These are phyloP conservation scores for Kluyveromyces aestuarii DNA, from an alignment of 805 yeast genomes.

Conservation along the genomic window DNA sequence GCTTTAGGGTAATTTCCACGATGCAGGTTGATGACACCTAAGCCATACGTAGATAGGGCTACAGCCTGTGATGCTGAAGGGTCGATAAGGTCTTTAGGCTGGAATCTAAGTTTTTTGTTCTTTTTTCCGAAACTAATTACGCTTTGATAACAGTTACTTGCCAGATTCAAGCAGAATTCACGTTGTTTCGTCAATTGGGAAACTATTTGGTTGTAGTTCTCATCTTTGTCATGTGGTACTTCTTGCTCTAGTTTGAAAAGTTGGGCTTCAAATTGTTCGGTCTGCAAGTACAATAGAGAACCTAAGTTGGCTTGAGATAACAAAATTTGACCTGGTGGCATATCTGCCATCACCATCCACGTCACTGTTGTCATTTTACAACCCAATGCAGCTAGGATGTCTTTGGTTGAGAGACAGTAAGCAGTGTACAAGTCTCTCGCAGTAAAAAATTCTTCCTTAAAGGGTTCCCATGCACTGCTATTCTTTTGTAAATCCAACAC, in stretches of 20 bases:
- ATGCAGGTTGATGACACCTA: slow-evolving; percentile 73
- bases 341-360: slow-evolving; percentile 67
- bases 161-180: slow-evolving; percentile 26
- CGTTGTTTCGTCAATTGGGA: slow-evolving; percentile 19
- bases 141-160: slow-evolving; percentile 34
- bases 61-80: slow-evolving; percentile 50
- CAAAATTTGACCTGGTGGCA: slow-evolving; percentile 53
- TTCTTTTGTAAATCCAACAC: slow-evolving; percentile 28
- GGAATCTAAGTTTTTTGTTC: slow-evolving; percentile 25
- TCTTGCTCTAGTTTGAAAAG: slow-evolving; percentile 23
- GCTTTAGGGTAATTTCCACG: slow-evolving; percentile 48
- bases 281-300: slow-evolving; percentile 56
- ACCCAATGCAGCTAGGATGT: slow-evolving; percentile 48
- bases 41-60: slow-evolving; percentile 75
- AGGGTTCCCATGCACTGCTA: slow-evolving; percentile 59
- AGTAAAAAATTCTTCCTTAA: slow-evolving; percentile 67
- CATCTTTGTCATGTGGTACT: slow-evolving; percentile 19
- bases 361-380: slow-evolving; percentile 56
- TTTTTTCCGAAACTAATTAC: slow-evolving; percentile 35
- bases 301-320: slow-evolving; percentile 64
- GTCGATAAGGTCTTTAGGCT: slow-evolving; percentile 30
- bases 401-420: slow-evolving; percentile 59
- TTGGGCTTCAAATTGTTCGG: slow-evolving; percentile 53
- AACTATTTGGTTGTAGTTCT: slow-evolving; percentile 15
- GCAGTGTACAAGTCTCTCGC: slow-evolving; percentile 73